These are phyloP conservation scores for Cardiospermum halicacabum DNA, from an alignment of 345 rosid genomes.

Conservation along the genomic window DNA sequence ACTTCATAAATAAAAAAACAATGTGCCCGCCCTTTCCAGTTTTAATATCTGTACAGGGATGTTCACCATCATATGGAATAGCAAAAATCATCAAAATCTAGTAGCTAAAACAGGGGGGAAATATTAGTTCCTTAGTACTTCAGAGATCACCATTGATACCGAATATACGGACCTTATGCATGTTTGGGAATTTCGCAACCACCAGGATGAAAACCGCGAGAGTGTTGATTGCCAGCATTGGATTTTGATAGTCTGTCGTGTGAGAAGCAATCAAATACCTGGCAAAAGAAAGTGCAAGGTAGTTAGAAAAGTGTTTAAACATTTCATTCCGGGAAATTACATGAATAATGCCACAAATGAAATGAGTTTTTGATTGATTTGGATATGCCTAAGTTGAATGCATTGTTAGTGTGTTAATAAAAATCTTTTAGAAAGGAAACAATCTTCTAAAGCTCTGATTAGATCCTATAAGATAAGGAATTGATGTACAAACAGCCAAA, in stretches of 20 bases:
- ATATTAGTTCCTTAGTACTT: conserved; percentile 14
- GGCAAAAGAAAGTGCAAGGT: conserved; percentile 5
- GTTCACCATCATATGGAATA: conserved; percentile 16
- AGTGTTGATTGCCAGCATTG: conserved; percentile 71
- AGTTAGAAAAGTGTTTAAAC: background rate
- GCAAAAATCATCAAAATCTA: conserved; percentile 13
- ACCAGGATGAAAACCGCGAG: conserved; percentile 65
- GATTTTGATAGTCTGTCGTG: conserved; percentile 73
- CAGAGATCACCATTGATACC: conserved; percentile 73
- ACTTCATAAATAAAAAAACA: conserved; percentile 13
- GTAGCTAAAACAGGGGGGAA: background rate
- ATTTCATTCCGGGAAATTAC: background rate
- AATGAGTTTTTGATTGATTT: background rate
- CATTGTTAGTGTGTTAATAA: background rate
- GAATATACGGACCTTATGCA: conserved; percentile 88
- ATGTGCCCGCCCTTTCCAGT: conserved; percentile 33
- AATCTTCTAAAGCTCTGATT: background rate
- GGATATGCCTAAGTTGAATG: background rate
- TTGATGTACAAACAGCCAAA: background rate
- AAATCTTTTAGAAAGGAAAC: background rate
- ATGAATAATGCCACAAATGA: background rate
- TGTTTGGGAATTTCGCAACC: conserved; percentile 75
- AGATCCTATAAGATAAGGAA: background rate
- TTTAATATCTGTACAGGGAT: conserved; percentile 30
- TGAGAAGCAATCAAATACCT: conserved; percentile 84